Evolutionary conservation across 129 eudicot species (phyloP).

Genomic region (Tagetes patula): DNA sequence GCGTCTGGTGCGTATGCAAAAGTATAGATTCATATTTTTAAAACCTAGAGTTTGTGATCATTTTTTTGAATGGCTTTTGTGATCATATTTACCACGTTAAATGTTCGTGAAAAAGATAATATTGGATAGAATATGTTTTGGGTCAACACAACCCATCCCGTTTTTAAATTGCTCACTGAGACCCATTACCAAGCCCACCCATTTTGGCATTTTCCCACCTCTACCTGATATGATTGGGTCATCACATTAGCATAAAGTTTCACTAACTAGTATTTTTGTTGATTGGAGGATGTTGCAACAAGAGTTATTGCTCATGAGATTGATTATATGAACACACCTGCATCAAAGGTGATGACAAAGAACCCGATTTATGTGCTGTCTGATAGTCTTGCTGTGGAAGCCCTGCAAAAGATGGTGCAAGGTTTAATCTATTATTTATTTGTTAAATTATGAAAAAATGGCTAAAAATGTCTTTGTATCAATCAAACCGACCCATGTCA

Average conservation of each 20-base stretch:
- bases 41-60: background rate
- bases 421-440: conserved; percentile 34
- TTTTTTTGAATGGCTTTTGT: too few species aligned
- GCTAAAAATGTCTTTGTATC: too few species aligned
- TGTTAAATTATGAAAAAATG: background rate
- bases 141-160: background rate
- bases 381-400: conserved; percentile 93
- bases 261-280: conserved; percentile 6
- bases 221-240: background rate
- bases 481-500: too few species aligned
- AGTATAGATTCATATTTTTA: background rate
- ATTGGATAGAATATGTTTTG: background rate
- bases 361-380: conserved; percentile 88
- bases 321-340: conserved; percentile 77
- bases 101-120: background rate
- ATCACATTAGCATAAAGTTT: conserved; percentile 11
- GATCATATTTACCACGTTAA: background rate
- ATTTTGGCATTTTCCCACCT: background rate
- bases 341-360: conserved; percentile 90
- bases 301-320: conserved; percentile 83
- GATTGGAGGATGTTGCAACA: conserved; percentile 79
- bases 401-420: conserved; percentile 97
- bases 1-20: background rate
- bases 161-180: background rate
- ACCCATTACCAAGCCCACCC: background rate